A percentile compares a stretch with the other conserved stretches of the same genome.
phyloP scores from a whole-genome alignment of 768 basidiomycete species.

The Pleurotus cornucopiae region DNA sequence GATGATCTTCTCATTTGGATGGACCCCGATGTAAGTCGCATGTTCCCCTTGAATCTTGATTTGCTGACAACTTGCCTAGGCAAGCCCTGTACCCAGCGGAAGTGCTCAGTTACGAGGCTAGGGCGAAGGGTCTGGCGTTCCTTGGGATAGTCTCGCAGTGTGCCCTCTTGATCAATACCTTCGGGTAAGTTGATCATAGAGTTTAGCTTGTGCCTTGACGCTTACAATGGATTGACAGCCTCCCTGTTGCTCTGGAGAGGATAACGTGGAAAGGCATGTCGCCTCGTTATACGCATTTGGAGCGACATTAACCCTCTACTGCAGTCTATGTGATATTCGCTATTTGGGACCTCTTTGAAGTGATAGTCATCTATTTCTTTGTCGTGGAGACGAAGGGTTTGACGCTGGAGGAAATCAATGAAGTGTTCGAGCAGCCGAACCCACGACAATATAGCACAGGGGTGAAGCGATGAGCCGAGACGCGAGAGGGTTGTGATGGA shows the following conservation, averaged over 20 bases:
- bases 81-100: conserved; percentile 55
- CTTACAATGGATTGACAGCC: conserved; percentile 17
- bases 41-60: background rate
- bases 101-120: conserved; percentile 43
- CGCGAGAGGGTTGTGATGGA: background rate
- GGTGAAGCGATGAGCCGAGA: conserved; percentile 5
- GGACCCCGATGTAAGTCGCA: conserved; percentile 45
- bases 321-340: conserved; percentile 41
- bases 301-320: conserved; percentile 40
- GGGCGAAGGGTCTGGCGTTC: conserved; percentile 51
- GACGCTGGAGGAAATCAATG: conserved; percentile 55
- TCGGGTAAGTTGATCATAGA: conserved; percentile 29
- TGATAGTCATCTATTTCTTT: conserved; percentile 41
- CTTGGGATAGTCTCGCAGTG: conserved; percentile 39
- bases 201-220: background rate
- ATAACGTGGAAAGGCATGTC: conserved; percentile 43
- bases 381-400: conserved; percentile 43
- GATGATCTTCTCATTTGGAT: conserved; percentile 52
- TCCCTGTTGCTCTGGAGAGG: conserved; percentile 42
- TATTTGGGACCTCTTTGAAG: conserved; percentile 46
- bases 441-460: conserved; percentile 33
- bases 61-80: conserved; percentile 18
- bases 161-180: conserved; percentile 44
- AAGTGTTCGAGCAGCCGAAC: conserved; percentile 46
- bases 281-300: conserved; percentile 31